Conservation (phyloP, 495 filamentous ascomycete genomes). For the Penicillium steckii region DNA sequence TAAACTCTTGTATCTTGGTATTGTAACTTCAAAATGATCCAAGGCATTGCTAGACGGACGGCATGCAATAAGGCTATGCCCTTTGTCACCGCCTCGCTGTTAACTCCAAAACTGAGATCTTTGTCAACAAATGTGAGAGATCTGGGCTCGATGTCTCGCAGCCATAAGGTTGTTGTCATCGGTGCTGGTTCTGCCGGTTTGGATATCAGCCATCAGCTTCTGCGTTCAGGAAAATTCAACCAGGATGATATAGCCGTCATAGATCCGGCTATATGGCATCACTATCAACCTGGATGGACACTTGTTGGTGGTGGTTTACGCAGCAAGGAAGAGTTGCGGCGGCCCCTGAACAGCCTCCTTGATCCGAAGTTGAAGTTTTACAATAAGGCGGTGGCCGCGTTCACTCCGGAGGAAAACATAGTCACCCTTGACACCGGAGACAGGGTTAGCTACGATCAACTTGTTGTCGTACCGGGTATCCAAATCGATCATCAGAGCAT, state of each 20-base stretch:
- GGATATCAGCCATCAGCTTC: constrained; percentile 61
- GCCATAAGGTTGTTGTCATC: constrained; percentile 63
- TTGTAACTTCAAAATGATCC: no score
- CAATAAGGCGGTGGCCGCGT: constrained; percentile 48
- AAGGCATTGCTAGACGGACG: no score
- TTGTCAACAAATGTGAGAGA: no score
- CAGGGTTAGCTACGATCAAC: constrained; percentile 60
- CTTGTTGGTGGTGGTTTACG: constrained; percentile 66
- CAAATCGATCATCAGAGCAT: constrained; percentile 53
- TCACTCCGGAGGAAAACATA: constrained; percentile 56
- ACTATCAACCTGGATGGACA: constrained; percentile 74
- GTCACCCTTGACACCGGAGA: constrained; percentile 58
- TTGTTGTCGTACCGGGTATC: constrained; percentile 64
- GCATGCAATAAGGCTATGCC: no score
- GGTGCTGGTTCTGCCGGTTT: constrained; percentile 64
- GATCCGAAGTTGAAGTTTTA: constrained; percentile 64
- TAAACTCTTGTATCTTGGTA: no score
- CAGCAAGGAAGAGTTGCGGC: constrained; percentile 51
- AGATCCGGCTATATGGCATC: constrained; percentile 62
- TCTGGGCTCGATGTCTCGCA: no score
- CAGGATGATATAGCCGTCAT: constrained; percentile 64
- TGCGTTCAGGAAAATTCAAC: constrained; percentile 51
- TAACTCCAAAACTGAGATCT: no score
- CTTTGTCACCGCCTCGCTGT: no score
- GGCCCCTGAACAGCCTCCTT: constrained; percentile 50